Evolutionary conservation across 495 filamentous ascomycete species (phyloP), one percentile per base, ranked within the genome.

Genomic region (Podospora pseudopauciseta): DNA sequence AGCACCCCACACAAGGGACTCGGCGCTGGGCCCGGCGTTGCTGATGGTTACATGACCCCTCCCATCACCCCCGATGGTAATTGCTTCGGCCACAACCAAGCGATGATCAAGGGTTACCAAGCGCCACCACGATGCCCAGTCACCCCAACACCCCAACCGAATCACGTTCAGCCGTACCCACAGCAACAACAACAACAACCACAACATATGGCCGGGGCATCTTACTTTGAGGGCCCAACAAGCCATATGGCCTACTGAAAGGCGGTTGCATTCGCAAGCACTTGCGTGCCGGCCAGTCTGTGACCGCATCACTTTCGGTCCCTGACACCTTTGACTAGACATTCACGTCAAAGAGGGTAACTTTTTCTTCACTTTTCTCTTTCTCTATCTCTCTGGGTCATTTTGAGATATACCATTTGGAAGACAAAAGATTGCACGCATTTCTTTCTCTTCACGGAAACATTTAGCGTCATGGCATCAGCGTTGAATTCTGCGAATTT

Each of bases 51-150:
- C 76, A 87, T 95, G 67, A 98, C 95, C 26, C 95, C 95, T 20
- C 95, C 95, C 3, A 97, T 98, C 75, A 98, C 96, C 0, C 95
- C 95, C n/a, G 93, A 96, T 71, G 89, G 89, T 23, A 86, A 87
- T 65, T 85, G 82, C 63, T 91, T 88, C 66, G 77, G 82, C 57
- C 79, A 79, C 55, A 80, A 75, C 63, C 67, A 72, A 57, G 79
- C 79, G 39, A 76, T 77, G 60, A 80, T 79, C 66, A 82, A 84
- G 71, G 82, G 81, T 63, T 82, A 84, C 55, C 77, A 78, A 30
- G 73, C 74, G 27, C 81, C 82, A 59, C 80, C 80, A 49, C 78
- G 83, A 44, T 84, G 85, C 68, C 84, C 85, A 0, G 82, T 86
- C 30, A 87, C 84, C 5, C 84, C 85, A 30, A 85, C 82, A 2